phyloP scores from a whole-genome alignment of 228 moss, liverwort and hornwort species.

The Sphagnum fallax region DNA sequence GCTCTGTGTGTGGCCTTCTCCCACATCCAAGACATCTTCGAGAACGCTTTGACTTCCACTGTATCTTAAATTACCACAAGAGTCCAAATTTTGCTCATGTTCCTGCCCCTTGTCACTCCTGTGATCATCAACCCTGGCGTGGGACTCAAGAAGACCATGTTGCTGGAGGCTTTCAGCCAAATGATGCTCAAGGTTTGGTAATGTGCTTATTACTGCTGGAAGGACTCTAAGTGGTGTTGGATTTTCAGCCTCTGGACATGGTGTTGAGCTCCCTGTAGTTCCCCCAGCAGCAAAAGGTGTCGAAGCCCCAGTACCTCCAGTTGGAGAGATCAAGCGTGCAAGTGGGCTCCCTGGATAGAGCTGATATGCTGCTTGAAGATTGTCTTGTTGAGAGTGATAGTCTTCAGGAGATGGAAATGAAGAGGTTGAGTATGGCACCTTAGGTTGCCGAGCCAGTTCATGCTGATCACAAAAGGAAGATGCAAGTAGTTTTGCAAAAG shows the following conservation, averaged over 20 bases:
- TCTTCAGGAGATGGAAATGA: slow-evolving; percentile 94
- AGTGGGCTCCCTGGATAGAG: slow-evolving; percentile 83
- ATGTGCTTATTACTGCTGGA: slow-evolving; percentile 53
- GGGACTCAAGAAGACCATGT: slow-evolving; percentile 48
- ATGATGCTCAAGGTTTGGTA: slow-evolving; percentile 55
- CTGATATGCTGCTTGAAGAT: slow-evolving; percentile 82
- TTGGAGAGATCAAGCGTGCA: slow-evolving; percentile 70
- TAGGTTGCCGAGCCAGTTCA: slow-evolving; percentile 59
- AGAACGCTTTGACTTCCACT: slow-evolving; percentile 38
- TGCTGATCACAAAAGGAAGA: slow-evolving; percentile 73
- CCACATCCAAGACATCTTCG: slow-evolving; percentile 40
- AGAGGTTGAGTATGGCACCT: slow-evolving; percentile 75
- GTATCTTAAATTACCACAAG: slow-evolving; percentile 38
- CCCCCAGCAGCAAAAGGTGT: slow-evolving; percentile 66
- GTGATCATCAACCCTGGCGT: slow-evolving; percentile 49
- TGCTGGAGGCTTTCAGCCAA: slow-evolving; percentile 59
- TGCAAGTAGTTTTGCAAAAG: slow-evolving; percentile 83
- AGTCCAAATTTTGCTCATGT: slow-evolving; percentile 35
- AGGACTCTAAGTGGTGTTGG: slow-evolving; percentile 58
- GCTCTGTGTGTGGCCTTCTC: neutral
- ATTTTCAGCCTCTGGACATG: slow-evolving; percentile 49
- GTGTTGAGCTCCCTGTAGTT: slow-evolving; percentile 44
- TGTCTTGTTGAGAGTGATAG: slow-evolving; percentile 63
- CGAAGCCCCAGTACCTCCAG: slow-evolving; percentile 73
- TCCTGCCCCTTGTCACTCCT: slow-evolving; percentile 48